Conservation (phyloP, 1,284 basidiomycete genomes). For the Xerocomus nothofagi region DNA sequence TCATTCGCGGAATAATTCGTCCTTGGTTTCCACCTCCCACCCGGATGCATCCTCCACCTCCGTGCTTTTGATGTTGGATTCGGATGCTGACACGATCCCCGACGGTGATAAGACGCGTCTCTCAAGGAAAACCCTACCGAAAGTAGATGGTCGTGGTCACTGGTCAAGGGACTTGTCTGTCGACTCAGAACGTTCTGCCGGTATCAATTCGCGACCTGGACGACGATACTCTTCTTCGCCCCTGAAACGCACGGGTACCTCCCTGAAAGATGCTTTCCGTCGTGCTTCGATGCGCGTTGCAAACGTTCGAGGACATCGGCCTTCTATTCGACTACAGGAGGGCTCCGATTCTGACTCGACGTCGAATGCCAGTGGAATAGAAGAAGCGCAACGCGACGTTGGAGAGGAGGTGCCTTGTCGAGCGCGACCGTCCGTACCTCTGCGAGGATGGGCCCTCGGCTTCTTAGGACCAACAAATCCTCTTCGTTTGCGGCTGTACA, state of each 20-base stretch:
- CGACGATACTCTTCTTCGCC: constrained; percentile 52
- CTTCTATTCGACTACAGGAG: constrained; percentile 56
- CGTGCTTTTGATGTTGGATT: constrained; percentile 45
- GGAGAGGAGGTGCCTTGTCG: constrained; percentile 28
- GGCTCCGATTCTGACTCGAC: constrained; percentile 28
- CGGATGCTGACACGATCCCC: constrained; percentile 42
- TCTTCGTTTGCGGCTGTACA: constrained; percentile 63
- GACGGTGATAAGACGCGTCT: constrained; percentile 60
- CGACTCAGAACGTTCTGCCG: constrained; percentile 43
- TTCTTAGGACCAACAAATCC: constrained; percentile 70
- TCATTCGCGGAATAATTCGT: constrained; percentile 11
- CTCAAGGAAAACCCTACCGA: constrained; percentile 43
- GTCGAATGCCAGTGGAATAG: constrained; percentile 21
- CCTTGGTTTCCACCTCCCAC: constrained; percentile 41
- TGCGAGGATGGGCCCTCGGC: constrained; percentile 82
- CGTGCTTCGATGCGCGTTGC: constrained; percentile 81
- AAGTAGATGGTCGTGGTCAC: constrained; percentile 32
- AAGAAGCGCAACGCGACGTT: constrained; percentile 32
- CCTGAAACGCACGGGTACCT: constrained; percentile 56
- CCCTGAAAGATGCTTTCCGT: constrained; percentile 60
- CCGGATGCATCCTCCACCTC: constrained; percentile 52
- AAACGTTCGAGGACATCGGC: constrained; percentile 70
- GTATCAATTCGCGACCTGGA: constrained; percentile 40
- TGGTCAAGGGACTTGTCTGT: constrained; percentile 24
- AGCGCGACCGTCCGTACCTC: constrained; percentile 43